Percentiles rank a stretch among this genome's conserved stretches.
These are phyloP conservation scores for Calonectria pseudoreteaudii DNA, from an alignment of 2,329 filamentous ascomycete species.

Conservation along the genomic window DNA sequence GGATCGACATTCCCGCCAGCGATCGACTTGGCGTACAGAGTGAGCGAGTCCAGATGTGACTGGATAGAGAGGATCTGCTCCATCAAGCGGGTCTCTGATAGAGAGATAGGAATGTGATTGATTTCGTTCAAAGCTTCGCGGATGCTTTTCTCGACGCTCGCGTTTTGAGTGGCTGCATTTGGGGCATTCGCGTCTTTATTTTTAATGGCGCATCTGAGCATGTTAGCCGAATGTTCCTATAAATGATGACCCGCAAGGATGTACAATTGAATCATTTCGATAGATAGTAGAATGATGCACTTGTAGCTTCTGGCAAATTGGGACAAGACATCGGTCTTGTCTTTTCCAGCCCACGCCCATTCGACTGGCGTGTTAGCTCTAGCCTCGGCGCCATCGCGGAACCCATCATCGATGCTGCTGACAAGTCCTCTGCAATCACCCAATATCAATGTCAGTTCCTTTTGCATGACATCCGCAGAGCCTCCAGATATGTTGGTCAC, in stretches of 20 bases:
- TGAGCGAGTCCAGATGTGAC: neutral
- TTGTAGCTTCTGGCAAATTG: neutral
- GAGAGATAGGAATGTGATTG: neutral
- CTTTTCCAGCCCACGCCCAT: neutral
- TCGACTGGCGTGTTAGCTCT: neutral
- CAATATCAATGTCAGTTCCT: neutral
- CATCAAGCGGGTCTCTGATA: neutral
- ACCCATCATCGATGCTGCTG: neutral
- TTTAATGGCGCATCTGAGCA: neutral
- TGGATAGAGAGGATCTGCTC: neutral
- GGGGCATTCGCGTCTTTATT: neutral
- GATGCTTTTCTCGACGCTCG: neutral
- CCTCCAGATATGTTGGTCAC: neutral
- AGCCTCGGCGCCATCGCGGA: neutral
- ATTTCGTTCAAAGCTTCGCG: neutral
- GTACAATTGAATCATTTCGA: neutral
- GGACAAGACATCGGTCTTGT: neutral
- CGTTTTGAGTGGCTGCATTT: neutral
- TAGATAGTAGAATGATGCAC: neutral
- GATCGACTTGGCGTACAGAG: neutral
- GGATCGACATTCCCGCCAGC: neutral
- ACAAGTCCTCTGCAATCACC: neutral
- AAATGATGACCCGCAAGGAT: no score
- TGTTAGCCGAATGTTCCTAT: neutral
- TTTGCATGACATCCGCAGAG: neutral